Evolutionary conservation across 495 filamentous ascomycete genomes (phyloP).

Genomic region (Aspergillus heteromorphus): DNA sequence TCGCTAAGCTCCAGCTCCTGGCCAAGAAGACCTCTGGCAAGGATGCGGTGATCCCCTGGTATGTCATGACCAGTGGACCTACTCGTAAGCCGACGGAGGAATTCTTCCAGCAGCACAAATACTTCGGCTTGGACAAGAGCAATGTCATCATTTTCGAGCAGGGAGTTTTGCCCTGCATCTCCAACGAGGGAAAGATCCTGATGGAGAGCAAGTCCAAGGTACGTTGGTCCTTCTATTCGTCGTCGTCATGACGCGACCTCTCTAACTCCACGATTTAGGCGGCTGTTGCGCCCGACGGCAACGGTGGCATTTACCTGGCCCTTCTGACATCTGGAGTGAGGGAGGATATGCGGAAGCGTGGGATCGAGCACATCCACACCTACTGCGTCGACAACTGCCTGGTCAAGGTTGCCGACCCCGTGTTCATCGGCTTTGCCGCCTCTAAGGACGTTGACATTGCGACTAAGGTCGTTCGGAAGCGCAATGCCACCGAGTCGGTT

Average conservation of each 20-base stretch:
- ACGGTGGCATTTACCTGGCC: slow-evolving; percentile 94
- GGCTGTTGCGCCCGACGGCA: slow-evolving; percentile 96
- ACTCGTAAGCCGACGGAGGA: slow-evolving; percentile 85
- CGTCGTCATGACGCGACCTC: not conserved
- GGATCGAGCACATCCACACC: slow-evolving; percentile 92
- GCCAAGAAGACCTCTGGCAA: slow-evolving; percentile 64
- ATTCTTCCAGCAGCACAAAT: slow-evolving; percentile 84
- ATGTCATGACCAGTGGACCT: slow-evolving; percentile 99
- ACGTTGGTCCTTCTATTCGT: slow-evolving; percentile 10
- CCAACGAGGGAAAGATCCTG: slow-evolving; percentile 95
- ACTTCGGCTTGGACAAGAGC: slow-evolving; percentile 80
- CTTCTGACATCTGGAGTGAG: slow-evolving; percentile 77
- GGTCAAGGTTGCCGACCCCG: slow-evolving; percentile 94
- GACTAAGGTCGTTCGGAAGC: slow-evolving; percentile 98
- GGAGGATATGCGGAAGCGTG: slow-evolving; percentile 80
- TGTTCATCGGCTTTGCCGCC: slow-evolving; percentile 91
- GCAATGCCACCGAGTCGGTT: slow-evolving; percentile 92
- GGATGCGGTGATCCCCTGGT: slow-evolving; percentile 84
- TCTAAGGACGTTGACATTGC: slow-evolving; percentile 90
- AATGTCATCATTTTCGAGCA: slow-evolving; percentile 96
- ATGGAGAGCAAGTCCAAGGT: slow-evolving; percentile 85
- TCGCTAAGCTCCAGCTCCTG: slow-evolving; percentile 76
- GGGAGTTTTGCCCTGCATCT: slow-evolving; percentile 92
- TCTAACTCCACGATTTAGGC: slow-evolving; percentile 43
- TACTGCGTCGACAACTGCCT: slow-evolving; percentile 99